A percentile compares a stretch with the other conserved stretches of the same genome.
Evolutionary conservation across 208 protist species (phyloP).

Genomic region (Lotmaria passim): DNA sequence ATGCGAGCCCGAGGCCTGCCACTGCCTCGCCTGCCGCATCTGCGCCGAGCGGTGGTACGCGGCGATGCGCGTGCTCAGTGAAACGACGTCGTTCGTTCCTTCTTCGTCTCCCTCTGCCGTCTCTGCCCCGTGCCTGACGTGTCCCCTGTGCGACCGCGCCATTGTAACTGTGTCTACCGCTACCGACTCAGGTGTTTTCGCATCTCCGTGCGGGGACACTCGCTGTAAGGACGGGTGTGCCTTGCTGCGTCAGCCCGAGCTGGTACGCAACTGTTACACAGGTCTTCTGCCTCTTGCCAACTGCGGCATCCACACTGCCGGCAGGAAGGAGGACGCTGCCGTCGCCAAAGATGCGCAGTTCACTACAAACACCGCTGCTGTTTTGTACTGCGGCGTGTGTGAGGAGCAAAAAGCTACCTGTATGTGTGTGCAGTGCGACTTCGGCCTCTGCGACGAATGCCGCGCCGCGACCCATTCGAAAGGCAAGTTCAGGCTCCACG

Average conservation of each 20-base stretch:
- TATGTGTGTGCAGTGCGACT: slow-evolving; percentile 75
- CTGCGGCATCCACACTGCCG: too few species aligned
- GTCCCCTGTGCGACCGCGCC: slow-evolving; percentile 20
- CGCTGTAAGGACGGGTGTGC: neutral
- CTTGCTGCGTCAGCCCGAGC: neutral
- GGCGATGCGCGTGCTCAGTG: neutral
- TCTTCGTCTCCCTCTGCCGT: neutral
- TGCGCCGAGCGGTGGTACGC: slow-evolving; percentile 39
- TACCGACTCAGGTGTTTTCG: neutral
- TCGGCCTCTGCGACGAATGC: slow-evolving; percentile 67
- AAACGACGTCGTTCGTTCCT: neutral
- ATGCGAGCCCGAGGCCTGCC: neutral
- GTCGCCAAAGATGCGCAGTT: neutral
- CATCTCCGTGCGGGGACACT: neutral
- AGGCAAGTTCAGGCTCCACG: slow-evolving; percentile 62
- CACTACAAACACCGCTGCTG: neutral
- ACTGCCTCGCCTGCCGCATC: slow-evolving; percentile 45
- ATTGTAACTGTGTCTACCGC: too few species aligned
- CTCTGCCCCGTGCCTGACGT: neutral
- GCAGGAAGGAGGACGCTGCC: neutral
- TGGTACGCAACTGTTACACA: slow-evolving; percentile 24
- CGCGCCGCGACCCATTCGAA: slow-evolving; percentile 55
- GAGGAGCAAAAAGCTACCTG: slow-evolving; percentile 44
- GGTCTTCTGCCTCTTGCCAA: neutral
- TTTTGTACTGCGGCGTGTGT: slow-evolving; percentile 61